Conservation (phyloP, 1,139 yeast species). For the Hyphopichia burtonii region DNA sequence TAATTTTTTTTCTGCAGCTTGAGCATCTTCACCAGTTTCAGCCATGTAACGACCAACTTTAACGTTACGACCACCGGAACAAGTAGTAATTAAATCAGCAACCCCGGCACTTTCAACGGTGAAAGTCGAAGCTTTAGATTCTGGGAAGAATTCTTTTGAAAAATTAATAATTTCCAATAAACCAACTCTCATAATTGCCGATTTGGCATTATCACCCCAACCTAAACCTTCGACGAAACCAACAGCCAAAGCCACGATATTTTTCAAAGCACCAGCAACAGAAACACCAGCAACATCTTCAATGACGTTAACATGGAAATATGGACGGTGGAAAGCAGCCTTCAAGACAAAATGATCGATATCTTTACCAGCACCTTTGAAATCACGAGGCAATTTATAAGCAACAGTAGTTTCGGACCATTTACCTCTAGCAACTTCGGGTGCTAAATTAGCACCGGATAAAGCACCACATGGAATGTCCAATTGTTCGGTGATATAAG, state of each 20-base stretch:
- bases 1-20: slow-evolving; percentile 76
- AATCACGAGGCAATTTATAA: slow-evolving; percentile 69
- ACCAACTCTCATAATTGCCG: slow-evolving; percentile 95
- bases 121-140: slow-evolving; percentile 71
- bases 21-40: slow-evolving; percentile 65
- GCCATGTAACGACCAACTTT: slow-evolving; percentile 82
- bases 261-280: slow-evolving; percentile 92
- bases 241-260: slow-evolving; percentile 89
- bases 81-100: slow-evolving; percentile 93
- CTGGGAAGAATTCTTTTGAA: slow-evolving; percentile 61
- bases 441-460: slow-evolving; percentile 93
- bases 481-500: slow-evolving; percentile 69
- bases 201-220: slow-evolving; percentile 98
- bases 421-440: slow-evolving; percentile 88
- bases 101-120: slow-evolving; percentile 94
- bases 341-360: slow-evolving; percentile 68
- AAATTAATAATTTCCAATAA: slow-evolving; percentile 73
- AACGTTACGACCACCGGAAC: slow-evolving; percentile 95
- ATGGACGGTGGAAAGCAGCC: slow-evolving; percentile 87
- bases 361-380: slow-evolving; percentile 69
- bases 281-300: slow-evolving; percentile 93
- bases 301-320: slow-evolving; percentile 89
- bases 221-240: slow-evolving; percentile 95
- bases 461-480: slow-evolving; percentile 91
- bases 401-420: slow-evolving; percentile 97